Base-by-base conservation (phyloP, 1,284 basidiomycete species). In the Macrocystidia cucumis region DNA sequence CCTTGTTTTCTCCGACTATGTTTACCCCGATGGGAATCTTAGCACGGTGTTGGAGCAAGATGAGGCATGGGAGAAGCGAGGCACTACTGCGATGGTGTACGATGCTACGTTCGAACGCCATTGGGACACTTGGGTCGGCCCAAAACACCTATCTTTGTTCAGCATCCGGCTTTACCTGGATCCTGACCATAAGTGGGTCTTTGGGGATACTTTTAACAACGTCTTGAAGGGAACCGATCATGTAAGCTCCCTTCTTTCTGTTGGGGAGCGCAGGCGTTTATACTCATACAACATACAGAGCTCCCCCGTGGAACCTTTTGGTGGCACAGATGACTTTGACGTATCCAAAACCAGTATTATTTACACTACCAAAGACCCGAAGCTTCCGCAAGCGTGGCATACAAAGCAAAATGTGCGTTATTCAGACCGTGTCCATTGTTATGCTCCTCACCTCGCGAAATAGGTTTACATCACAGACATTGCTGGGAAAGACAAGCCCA, bases 101-200 rank as follows among this genome's bases (percentile, higher is more conserved):
- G 89, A 95, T 45, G 62, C 71, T 32, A 69, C 74, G 1, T 89
- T 75, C 51, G 79, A 55, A 26, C 69, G 91, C 16, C 90, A 95
- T 46, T 96, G 91, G 91, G 91, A 93, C 57, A 80, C 75, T 3
- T 95, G 90, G 89, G 65, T 72, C 25, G 74, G 74, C 2, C 78
- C 78, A 6, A 91, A 89, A 51, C 71, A 69, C 37, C 60, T 73
- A 16, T 73, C 78, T 26, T 59, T 91, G 37, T 89, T 90, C 55
- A 72, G 73, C 21, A 74, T 82, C 29, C 54, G 60, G 32, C 57
- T 92, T 9, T 52, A 49, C 16, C 65, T 68, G 43, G 60, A 63
- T 14, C 48, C 59, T 5, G 66, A 69, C 34, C 62, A 57, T 23
- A 67, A 66, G 35, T 86, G 78, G 72, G 44, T 54, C 9, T 61